phyloP scores from a whole-genome alignment of 2,329 filamentous ascomycete genomes.

The Colletotrichum sp. region DNA sequence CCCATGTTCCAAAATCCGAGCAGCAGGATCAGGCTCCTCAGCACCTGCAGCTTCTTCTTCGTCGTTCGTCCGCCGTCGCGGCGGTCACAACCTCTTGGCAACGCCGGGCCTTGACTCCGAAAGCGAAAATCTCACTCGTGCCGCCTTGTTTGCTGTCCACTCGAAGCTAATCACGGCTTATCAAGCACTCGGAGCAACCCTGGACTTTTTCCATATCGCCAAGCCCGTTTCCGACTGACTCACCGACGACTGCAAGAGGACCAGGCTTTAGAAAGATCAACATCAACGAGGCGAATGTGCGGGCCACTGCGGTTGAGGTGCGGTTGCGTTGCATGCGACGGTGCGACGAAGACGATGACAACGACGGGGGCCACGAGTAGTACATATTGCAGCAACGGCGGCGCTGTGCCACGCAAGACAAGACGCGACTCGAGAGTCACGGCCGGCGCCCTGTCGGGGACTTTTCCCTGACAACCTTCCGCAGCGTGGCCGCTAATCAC shows the following conservation, averaged over 20 bases:
- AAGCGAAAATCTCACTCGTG: neutral
- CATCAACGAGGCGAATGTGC: neutral
- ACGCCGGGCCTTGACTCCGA: neutral
- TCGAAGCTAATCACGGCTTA: neutral
- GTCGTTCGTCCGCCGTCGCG: constrained; percentile 5
- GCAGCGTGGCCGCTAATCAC: neutral
- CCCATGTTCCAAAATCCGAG: neutral
- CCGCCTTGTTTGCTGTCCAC: neutral
- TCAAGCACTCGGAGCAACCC: neutral
- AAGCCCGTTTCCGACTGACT: neutral
- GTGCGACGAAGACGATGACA: neutral
- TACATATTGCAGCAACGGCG: neutral
- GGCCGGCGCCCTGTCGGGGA: neutral
- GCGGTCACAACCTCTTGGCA: neutral
- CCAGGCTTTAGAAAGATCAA: neutral
- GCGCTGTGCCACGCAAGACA: neutral
- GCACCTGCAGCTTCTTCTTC: neutral
- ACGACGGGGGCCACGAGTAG: neutral
- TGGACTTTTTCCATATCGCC: neutral
- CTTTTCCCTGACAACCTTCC: neutral
- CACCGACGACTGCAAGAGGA: neutral
- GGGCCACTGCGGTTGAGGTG: neutral
- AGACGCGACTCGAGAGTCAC: neutral
- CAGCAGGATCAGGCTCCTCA: neutral
- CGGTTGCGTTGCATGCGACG: neutral